Base-by-base conservation (phyloP, 2,329 filamentous ascomycete species). In the Colletotrichum higginsianum region DNA sequence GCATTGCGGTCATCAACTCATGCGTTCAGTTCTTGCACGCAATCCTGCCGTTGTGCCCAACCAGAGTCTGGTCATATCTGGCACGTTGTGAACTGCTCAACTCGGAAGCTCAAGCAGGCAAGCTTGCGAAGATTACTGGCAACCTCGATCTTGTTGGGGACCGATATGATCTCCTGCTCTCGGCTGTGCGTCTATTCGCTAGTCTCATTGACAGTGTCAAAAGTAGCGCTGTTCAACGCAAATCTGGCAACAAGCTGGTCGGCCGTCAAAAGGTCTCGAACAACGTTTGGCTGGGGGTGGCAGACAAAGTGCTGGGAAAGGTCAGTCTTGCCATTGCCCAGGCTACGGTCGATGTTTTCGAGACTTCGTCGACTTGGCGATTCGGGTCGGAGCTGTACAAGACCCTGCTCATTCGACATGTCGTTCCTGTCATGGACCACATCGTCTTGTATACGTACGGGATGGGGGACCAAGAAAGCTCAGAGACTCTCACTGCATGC, bases 1-100 rank as follows among this genome's bases (percentile, higher is more conserved):
- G 91, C 46, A 86, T 97, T 38, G 86, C 92, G 2, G 87, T 95
- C 58, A 80, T 92, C 67, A 84, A 86, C 13, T 90, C 93, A 30
- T 97, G 94, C 79, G 83, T 95, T 26, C 92, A 94, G 64, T 98
- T 98, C 77, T 84, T 97, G 47, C 89, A 93, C 75, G 90, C 92
- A 3, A 84, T 97, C 21, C 82, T 96, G 35, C 86, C 88, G 76
- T 93, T 88, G n/a, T 90, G 92, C 62, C 96, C 96, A 0, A 93
- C 93, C 67, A 88, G 95, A 71, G 91, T 98, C 7, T 98, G 96
- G 95, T 95, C 96, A 4, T 94, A 96, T 79, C 88, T 99, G 76
- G 90, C 92, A 4, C 91, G 94, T 68, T 97, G 94, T 79, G 90
- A 92, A 73, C 85, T 99, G 21, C 86, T 99, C 56, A 93, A 93